Evolutionary conservation across 2,329 filamentous ascomycete species (phyloP).

Genomic region (Penicillium hesseltinei): DNA sequence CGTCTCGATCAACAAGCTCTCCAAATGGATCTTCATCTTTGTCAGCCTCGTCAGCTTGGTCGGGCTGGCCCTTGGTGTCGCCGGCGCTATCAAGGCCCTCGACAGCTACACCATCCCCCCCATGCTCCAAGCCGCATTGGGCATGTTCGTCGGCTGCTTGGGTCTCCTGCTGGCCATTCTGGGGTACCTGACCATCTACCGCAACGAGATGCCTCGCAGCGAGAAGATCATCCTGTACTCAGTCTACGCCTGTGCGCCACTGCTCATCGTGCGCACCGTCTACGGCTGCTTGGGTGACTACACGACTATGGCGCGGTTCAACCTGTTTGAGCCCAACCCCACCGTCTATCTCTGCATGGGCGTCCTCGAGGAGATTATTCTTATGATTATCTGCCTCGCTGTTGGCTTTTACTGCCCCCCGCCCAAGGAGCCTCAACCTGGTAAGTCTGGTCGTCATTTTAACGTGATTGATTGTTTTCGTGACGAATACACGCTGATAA

Average conservation of each 20-base stretch:
- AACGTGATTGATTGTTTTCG: neutral
- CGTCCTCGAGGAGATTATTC: neutral
- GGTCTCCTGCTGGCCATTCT: neutral
- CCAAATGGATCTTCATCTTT: neutral
- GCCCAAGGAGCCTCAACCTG: neutral
- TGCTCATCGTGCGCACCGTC: neutral
- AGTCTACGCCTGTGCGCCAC: neutral
- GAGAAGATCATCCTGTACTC: neutral
- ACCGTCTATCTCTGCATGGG: neutral
- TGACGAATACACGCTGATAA: neutral
- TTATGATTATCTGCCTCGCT: neutral
- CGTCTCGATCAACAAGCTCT: neutral
- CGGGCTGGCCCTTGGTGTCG: neutral
- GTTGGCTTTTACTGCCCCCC: neutral
- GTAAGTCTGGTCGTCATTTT: neutral
- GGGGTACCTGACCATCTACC: neutral
- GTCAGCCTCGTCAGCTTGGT: neutral
- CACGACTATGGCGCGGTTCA: neutral
- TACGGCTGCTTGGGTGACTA: neutral
- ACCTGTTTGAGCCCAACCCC: neutral
- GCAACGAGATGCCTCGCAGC: neutral
- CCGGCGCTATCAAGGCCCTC: neutral
- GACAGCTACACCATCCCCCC: neutral
- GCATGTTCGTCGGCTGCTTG: neutral
- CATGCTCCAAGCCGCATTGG: neutral